Evolutionary conservation across 352 stramenopile genomes (phyloP).

Genomic region (Globisporangium rhizosaccharum): DNA sequence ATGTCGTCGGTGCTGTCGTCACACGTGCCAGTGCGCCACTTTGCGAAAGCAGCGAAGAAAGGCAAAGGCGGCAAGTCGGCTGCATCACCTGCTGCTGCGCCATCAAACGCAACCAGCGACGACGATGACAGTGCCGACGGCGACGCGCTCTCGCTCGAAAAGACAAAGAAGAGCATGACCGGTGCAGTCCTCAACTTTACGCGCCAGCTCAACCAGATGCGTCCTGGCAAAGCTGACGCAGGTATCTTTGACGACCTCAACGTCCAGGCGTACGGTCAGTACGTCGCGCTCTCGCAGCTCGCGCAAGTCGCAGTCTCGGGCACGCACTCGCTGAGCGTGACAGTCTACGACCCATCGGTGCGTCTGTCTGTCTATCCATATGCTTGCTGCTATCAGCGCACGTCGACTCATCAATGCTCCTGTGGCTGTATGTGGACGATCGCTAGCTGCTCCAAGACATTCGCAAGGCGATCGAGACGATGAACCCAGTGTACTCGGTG

Average conservation of each 20-base stretch:
- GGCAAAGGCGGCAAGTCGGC: conserved; percentile 34
- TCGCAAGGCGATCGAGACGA: conserved; percentile 65
- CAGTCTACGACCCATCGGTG: conserved; percentile 81
- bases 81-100: conserved; percentile 1
- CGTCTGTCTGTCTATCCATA: conserved; percentile 3
- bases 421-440: not conserved
- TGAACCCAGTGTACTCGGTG: conserved; percentile 73
- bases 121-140: conserved; percentile 4
- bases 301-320: conserved; percentile 69
- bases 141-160: conserved; percentile 33
- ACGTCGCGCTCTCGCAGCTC: conserved; percentile 70
- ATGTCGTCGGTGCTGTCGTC: not conserved
- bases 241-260: conserved; percentile 80
- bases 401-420: not conserved
- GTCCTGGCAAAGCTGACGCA: conserved; percentile 67
- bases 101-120: conserved; percentile 3
- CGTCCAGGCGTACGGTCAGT: conserved; percentile 75
- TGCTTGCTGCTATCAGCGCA: not conserved
- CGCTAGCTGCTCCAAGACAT: conserved; percentile 58
- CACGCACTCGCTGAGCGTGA: conserved; percentile 57
- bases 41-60: conserved; percentile 68
- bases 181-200: conserved; percentile 76
- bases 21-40: conserved; percentile 27
- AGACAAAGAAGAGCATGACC: conserved; percentile 78
- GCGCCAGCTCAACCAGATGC: conserved; percentile 69